Evolutionary conservation across 805 yeast species (phyloP).

Genomic region (Yamadazyma philogaea): DNA sequence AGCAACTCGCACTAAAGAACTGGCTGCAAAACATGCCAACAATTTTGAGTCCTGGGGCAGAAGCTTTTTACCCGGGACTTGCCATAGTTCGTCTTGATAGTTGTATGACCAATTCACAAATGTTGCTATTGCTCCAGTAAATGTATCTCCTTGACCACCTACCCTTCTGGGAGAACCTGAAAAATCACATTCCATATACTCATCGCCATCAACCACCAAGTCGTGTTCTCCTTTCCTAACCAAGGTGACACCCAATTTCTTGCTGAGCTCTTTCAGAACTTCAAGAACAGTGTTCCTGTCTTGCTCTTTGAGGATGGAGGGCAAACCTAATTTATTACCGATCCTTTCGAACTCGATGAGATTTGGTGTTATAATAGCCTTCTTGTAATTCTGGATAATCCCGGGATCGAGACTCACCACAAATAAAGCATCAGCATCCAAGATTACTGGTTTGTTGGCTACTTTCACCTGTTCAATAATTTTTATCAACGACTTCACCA

Average conservation of each 20-base stretch:
- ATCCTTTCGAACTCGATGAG: slow-evolving; percentile 78
- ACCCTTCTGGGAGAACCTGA: slow-evolving; percentile 76
- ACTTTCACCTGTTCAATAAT: slow-evolving; percentile 57
- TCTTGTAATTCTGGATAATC: slow-evolving; percentile 49
- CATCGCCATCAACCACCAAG: slow-evolving; percentile 51
- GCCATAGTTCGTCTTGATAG: slow-evolving; percentile 61
- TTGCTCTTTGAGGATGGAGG: slow-evolving; percentile 20
- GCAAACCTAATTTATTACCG: slow-evolving; percentile 45
- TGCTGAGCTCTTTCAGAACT: slow-evolving; percentile 44
- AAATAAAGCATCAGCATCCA: slow-evolving; percentile 89
- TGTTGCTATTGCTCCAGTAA: slow-evolving; percentile 83
- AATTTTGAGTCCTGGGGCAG: slow-evolving; percentile 30
- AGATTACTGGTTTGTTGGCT: slow-evolving; percentile 63
- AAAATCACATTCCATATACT: slow-evolving; percentile 40
- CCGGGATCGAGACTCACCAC: slow-evolving; percentile 58
- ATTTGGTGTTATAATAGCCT: slow-evolving; percentile 84
- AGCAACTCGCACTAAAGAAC: slow-evolving; percentile 62
- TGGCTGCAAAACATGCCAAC: slow-evolving; percentile 70
- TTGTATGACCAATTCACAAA: slow-evolving; percentile 76
- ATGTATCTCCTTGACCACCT: slow-evolving; percentile 96
- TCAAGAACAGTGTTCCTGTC: slow-evolving; percentile 19
- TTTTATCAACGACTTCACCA: slow-evolving; percentile 58
- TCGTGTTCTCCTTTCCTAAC: slow-evolving; percentile 74
- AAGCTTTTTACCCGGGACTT: slow-evolving; percentile 19
- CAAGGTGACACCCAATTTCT: slow-evolving; percentile 52